Base-by-base conservation (phyloP, 257 asterid genomes). In the Catharanthus roseus region DNA sequence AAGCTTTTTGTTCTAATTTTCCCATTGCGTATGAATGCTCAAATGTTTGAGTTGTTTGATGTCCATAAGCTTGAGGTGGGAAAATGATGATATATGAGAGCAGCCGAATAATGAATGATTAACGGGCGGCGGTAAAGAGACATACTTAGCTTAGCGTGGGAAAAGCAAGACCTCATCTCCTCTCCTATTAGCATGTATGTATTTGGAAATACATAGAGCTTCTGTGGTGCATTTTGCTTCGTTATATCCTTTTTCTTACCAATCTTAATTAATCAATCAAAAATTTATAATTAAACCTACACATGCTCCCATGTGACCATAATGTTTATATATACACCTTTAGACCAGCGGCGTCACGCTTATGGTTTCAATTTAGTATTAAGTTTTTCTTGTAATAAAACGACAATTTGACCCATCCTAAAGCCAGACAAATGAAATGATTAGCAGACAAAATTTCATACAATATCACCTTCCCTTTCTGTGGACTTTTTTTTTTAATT, bases 271-370 rank as follows among this genome's bases (percentile, higher is more conserved):
- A 19, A 23, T 60, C 42, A 38, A 38, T 1, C n/a, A 56, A 24
- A 8, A 31, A 6, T n/a, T n/a, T n/a, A n/a, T n/a, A n/a, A n/a
- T n/a, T n/a, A 9, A 49, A 49, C 23, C 47, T 13, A 31, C 80
- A 71, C 80, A 77, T 77, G 70, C 55, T 77, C 64, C 77, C 80
- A 71, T 77, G 80, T 77, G 73, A 39, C 23, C 13, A 21, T 21
- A n/a, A n/a, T n/a, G n/a, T n/a, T n/a, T 50, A 44, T 19, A 33
- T 16, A 11, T 10, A 6, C 31, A 47, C 33, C 66, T 57, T 39
- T 68, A 33, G 77, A 45, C 49, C n/a, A 67, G 63, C 73, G 72
- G 62, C 73, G 62, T 44, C 53, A 56, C 18, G 39, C 66, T 33
- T 5, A 47, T 15, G 55, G 1, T 23, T n/a, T n/a, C n/a, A 60